Evolutionary conservation across 208 protist species (phyloP), one percentile per base, ranked within the genome.

Genomic region (Trypanosoma lewisi): DNA sequence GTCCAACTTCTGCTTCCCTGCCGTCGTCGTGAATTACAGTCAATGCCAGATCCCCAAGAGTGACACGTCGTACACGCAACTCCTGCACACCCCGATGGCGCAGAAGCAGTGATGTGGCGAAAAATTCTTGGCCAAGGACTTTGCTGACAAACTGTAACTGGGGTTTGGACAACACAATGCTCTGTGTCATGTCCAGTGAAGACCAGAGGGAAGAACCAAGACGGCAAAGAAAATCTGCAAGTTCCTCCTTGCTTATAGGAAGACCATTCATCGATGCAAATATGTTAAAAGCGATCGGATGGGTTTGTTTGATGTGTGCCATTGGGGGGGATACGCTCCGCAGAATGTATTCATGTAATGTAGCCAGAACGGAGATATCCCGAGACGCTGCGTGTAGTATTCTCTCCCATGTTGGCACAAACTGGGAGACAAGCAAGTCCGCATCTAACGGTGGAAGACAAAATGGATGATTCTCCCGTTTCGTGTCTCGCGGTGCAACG

Each of bases 171-270:
- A 80, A 65, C 19, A 77, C 31, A 17, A 75, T 51, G 64, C 61
- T 51, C 37, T 61, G 55, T 53, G 69, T 44, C 19, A 47, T 31
- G 59, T 63, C 53, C 63, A 50, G 62, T 42, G 75, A 64, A 27
- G 68, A 53, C 27, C 72, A 77, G 7, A 90, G 51, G n/a, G 63
- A 49, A 16, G 74, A 64, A 55, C 83, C 83, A 30, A 85, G 68
- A 17, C 83, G 83, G 47, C 78, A 87, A 23, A 86, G 47, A 9
- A 82, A 60, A 54, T 90, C 83, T 4, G 80, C 83, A 12, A 90
- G 53, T 56, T 87, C 83, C 63, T 81, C 83, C n/a, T 64, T 56
- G 7, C 44, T 58, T 0, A 33, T 45, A 4, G 61, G 50, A 0
- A 56, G 28, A 14, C 17, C 27, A 27, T 41, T 16, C 0, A 83